These are phyloP conservation scores for Fusarium mundagurra DNA, from an alignment of 2,329 filamentous ascomycete genomes.

Conservation along the genomic window DNA sequence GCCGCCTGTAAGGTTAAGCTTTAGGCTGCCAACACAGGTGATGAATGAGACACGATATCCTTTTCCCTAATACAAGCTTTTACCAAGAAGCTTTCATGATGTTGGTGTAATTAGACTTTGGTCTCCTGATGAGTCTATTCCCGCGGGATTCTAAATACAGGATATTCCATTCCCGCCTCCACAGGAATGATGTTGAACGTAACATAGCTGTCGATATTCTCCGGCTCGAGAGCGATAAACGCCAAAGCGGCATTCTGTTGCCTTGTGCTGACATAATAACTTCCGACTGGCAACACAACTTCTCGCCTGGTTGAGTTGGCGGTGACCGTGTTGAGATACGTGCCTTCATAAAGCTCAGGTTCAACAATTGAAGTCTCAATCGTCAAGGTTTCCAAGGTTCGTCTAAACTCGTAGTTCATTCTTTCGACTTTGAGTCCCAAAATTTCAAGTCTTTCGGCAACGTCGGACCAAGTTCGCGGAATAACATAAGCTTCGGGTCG, in stretches of 20 bases:
- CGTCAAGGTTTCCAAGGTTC: background rate
- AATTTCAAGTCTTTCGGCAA: background rate
- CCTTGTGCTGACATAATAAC: background rate
- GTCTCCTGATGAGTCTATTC: background rate
- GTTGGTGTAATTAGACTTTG: too few species aligned
- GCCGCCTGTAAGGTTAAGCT: too few species aligned
- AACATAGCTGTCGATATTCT: slow-evolving; percentile 25
- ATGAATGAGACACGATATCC: too few species aligned
- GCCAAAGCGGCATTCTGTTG: slow-evolving; percentile 20
- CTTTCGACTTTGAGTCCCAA: slow-evolving; percentile 1
- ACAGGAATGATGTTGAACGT: slow-evolving; percentile 16
- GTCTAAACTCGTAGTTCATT: background rate
- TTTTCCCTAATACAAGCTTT: too few species aligned
- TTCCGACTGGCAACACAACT: background rate
- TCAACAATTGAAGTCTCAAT: slow-evolving; percentile 1
- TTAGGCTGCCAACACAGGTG: too few species aligned
- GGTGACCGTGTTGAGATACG: slow-evolving; percentile 6
- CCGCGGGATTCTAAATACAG: background rate
- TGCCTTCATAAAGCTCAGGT: slow-evolving; percentile 5
- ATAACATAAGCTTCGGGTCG: slow-evolving; percentile 13
- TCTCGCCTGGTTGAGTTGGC: slow-evolving; percentile 6
- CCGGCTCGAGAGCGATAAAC: slow-evolving; percentile 5
- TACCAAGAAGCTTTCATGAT: too few species aligned
- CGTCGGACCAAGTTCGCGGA: background rate
- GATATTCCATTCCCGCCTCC: slow-evolving; percentile 5